phyloP scores from a whole-genome alignment of 371 early-diverging fungal species.

The Syncephalastrum sp. region DNA sequence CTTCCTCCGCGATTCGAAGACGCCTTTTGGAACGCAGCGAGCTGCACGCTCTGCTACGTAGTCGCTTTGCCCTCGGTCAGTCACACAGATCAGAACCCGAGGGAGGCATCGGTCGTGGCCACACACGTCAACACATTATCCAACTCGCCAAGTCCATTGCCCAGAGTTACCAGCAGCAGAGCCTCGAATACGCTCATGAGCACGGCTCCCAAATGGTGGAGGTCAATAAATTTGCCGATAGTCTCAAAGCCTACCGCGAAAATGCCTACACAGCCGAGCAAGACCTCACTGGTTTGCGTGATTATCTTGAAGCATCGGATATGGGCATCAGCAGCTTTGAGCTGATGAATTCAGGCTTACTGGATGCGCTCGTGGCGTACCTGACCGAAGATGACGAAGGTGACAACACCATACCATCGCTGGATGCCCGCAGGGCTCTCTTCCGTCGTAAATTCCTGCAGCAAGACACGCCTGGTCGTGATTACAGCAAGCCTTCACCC shows the following conservation, averaged over 20 bases:
- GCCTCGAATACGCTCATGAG: conserved; percentile 1
- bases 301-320: conserved; percentile 27
- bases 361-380: conserved; percentile 56
- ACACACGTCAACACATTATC: conserved; percentile 34
- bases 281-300: conserved; percentile 13
- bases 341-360: conserved; percentile 73
- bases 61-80: conserved; percentile 20
- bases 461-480: conserved; percentile 6
- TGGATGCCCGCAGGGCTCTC: conserved; percentile 21
- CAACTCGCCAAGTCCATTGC: conserved; percentile 31
- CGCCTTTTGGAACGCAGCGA: conserved; percentile 30
- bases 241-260: conserved; percentile 7
- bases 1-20: conserved; percentile 7
- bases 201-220: conserved; percentile 22
- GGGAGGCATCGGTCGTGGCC: conserved; percentile 38
- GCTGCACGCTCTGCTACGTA: conserved; percentile 30
- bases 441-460: conserved; percentile 60
- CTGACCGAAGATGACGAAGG: conserved; percentile 33
- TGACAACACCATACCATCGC: neutral
- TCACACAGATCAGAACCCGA: conserved; percentile 15
- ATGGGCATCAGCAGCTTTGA: conserved; percentile 82
- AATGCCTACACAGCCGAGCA: conserved; percentile 5
- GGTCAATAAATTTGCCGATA: conserved; percentile 21
- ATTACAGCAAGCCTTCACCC: conserved; percentile 11
- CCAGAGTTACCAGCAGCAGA: neutral